A percentile compares a stretch with the other conserved stretches of the same genome.
Evolutionary conservation across 129 eudicot species (phyloP).

Genomic region (Artemisia argyi): DNA sequence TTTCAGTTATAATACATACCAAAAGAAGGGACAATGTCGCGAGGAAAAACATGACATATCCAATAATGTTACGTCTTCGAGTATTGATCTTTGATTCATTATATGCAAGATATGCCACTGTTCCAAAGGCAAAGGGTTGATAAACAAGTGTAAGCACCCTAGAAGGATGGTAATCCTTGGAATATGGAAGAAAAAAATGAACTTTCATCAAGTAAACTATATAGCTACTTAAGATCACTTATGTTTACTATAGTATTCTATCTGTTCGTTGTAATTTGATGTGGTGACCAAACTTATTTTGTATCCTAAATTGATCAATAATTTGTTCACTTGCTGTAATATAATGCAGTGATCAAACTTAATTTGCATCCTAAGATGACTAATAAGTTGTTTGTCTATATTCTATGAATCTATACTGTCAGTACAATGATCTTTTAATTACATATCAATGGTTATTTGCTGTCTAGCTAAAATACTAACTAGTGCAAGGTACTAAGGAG

Average conservation of each 20-base stretch:
- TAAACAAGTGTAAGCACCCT: constrained; percentile 67
- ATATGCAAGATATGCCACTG: constrained; percentile 44
- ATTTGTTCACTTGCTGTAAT: neutral
- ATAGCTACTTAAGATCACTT: neutral
- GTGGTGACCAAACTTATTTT: neutral
- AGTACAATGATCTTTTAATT: neutral
- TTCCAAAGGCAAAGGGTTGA: constrained; percentile 66
- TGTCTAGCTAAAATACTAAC: neutral
- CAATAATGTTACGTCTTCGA: constrained; percentile 49
- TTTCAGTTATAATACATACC: constrained; percentile 29
- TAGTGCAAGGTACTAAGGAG: neutral
- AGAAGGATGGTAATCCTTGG: constrained; percentile 61
- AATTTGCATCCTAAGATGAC: neutral
- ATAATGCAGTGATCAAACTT: neutral
- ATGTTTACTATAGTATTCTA: neutral
- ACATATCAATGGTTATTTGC: neutral
- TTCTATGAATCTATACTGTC: neutral
- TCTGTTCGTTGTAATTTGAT: neutral
- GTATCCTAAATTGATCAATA: neutral
- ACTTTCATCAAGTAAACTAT: neutral
- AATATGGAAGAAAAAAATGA: neutral
- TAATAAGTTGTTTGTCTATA: neutral
- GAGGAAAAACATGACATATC: constrained; percentile 44
- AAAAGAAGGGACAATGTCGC: constrained; percentile 46
- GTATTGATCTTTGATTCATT: constrained; percentile 54